These are phyloP conservation scores for Diaporthe sp. DNA, from an alignment of 2,329 filamentous ascomycete species.

Conservation along the genomic window DNA sequence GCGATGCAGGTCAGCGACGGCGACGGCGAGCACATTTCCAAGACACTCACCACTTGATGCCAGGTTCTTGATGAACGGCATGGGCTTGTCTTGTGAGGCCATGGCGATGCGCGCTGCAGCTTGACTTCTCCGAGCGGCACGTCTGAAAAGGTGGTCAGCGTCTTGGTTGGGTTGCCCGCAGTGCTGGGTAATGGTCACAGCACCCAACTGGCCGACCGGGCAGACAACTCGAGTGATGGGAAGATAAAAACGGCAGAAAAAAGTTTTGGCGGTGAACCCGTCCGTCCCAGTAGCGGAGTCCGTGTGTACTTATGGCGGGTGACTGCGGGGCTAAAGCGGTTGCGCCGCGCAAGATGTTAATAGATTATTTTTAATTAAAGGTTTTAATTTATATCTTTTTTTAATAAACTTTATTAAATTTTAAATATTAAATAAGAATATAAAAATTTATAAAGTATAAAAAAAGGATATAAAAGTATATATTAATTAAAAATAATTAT, in stretches of 20 bases:
- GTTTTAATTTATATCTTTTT: no score
- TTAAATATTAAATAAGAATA: no score
- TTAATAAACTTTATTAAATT: no score
- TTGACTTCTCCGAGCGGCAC: not conserved
- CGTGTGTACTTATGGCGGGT: no score
- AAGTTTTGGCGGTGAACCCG: constrained; percentile 26
- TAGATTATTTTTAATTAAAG: no score
- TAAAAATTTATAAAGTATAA: no score
- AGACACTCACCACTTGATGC: constrained; percentile 80
- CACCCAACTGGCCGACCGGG: not conserved
- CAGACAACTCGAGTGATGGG: not conserved
- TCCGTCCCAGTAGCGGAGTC: no score
- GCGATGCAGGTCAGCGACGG: constrained; percentile 13
- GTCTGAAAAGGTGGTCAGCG: not conserved
- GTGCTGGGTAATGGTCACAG: not conserved
- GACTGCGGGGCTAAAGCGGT: no score
- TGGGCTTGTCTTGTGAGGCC: constrained; percentile 61
- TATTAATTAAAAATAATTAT: no score
- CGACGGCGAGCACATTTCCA: constrained; percentile 6
- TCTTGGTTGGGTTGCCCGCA: not conserved
- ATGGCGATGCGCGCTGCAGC: constrained; percentile 47
- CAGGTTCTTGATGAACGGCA: constrained; percentile 86
- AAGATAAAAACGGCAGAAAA: constrained; percentile 35
- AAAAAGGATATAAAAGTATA: no score
- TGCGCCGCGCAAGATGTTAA: no score